Percentiles rank a stretch among this genome's conserved stretches.
Evolutionary conservation across 139 green algal species (phyloP).

Genomic region (Picocystis salinarum): DNA sequence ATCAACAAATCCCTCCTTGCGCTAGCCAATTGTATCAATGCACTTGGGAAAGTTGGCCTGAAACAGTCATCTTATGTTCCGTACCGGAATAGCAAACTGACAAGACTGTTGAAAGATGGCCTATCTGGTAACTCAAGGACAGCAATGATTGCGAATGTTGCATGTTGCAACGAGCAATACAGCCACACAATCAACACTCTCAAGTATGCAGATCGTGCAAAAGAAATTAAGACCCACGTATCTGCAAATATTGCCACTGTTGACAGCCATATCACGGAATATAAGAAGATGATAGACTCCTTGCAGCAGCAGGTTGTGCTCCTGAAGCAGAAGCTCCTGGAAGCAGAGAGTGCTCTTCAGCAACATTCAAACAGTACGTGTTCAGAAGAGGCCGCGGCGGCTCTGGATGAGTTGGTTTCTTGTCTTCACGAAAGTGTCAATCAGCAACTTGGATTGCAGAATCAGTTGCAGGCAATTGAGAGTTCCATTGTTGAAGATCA

Average conservation of each 20-base stretch:
- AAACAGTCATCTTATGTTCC: too few relatives aligned
- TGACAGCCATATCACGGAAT: conserved; percentile 56
- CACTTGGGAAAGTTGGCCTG: conserved; percentile 3
- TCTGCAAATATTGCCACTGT: conserved; percentile 51
- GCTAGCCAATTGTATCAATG: conserved; percentile 7
- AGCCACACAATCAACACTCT: conserved; percentile 53
- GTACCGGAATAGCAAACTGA: conserved; percentile 62
- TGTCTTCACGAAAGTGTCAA: neutral
- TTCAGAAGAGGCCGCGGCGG: neutral
- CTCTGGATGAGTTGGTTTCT: too few relatives aligned
- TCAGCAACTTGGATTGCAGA: neutral
- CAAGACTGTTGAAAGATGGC: conserved; percentile 47
- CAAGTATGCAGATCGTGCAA: conserved; percentile 43
- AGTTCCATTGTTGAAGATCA: too few relatives aligned
- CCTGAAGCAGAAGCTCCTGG: conserved; percentile 1
- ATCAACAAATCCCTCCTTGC: conserved; percentile 37
- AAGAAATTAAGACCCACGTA: conserved; percentile 81
- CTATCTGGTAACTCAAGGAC: conserved; percentile 60
- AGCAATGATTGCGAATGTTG: conserved; percentile 71
- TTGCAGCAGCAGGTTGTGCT: conserved; percentile 17
- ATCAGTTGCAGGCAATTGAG: too few relatives aligned
- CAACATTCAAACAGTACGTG: neutral
- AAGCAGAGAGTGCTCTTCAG: neutral
- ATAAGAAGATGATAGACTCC: conserved; percentile 63
- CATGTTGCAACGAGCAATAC: conserved; percentile 62